phyloP scores from a whole-genome alignment of 2,329 filamentous ascomycete species.

The Stylonectria norvegica region DNA sequence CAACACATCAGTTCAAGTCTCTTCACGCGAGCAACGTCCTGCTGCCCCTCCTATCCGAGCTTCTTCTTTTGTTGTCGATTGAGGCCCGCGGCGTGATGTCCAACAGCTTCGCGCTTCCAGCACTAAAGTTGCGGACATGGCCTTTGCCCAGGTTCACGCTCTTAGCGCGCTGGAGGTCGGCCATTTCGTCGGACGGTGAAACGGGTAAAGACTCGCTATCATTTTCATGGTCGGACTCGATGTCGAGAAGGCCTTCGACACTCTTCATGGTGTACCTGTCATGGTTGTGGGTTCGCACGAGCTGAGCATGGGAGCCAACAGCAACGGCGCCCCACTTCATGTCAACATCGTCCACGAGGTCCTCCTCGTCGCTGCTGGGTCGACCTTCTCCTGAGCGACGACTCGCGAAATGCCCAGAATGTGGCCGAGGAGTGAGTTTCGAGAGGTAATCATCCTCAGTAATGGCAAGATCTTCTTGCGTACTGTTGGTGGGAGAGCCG shows the following conservation, averaged over 20 bases:
- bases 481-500: conserved; percentile 38
- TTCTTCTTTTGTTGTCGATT: conserved; percentile 44
- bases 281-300: conserved; percentile 55
- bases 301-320: conserved; percentile 44
- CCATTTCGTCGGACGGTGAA: conserved; percentile 32
- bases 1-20: conserved; percentile 14
- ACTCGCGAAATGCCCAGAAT: conserved; percentile 27
- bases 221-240: conserved; percentile 35
- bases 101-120: conserved; percentile 72
- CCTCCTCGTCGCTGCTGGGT: conserved; percentile 58
- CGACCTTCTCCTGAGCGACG: conserved; percentile 50
- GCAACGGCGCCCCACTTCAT: conserved; percentile 52
- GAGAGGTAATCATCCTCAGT: conserved; percentile 72
- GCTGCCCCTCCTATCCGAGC: conserved; percentile 29
- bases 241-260: conserved; percentile 49
- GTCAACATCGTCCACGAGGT: conserved; percentile 40
- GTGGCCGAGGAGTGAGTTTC: conserved; percentile 35
- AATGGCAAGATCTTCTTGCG: conserved; percentile 62
- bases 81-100: conserved; percentile 60
- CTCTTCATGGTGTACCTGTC: conserved; percentile 47
- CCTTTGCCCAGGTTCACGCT: conserved; percentile 65
- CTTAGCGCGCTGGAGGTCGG: conserved; percentile 58
- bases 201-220: conserved; percentile 28
- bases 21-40: conserved; percentile 15
- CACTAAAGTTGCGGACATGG: conserved; percentile 70